A percentile compares a stretch with the other conserved stretches of the same genome.
phyloP scores from a whole-genome alignment of 352 stramenopile genomes.

The Pythium phragmitis region DNA sequence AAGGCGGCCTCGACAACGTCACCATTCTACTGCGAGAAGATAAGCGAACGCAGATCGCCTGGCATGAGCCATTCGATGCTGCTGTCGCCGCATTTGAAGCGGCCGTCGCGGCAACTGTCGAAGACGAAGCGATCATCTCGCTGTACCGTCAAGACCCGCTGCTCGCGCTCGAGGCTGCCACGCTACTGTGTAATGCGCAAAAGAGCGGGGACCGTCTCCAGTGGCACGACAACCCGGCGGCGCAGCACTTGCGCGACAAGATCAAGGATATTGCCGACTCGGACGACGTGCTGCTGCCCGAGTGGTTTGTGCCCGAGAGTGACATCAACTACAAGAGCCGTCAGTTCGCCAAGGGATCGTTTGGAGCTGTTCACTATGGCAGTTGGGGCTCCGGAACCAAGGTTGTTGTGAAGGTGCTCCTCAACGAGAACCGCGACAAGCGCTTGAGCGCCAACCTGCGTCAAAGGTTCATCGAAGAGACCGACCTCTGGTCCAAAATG shows the following conservation, averaged over 20 bases:
- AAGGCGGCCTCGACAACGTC: constrained; percentile 2
- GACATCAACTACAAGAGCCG: background rate
- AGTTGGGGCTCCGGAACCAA: constrained; percentile 16
- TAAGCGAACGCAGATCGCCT: background rate
- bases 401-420: constrained; percentile 16
- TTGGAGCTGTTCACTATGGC: constrained; percentile 5
- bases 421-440: background rate
- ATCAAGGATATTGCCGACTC: background rate
- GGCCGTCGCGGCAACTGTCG: background rate
- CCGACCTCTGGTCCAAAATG: constrained; percentile 86
- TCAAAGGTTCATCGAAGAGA: constrained; percentile 23
- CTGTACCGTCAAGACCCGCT: background rate
- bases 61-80: background rate
- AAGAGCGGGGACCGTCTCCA: background rate
- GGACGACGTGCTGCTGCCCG: constrained; percentile 4
- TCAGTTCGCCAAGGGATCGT: constrained; percentile 9
- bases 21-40: background rate
- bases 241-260: background rate
- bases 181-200: constrained; percentile 3
- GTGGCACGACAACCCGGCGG: background rate
- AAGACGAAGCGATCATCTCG: background rate
- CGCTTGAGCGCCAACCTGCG: background rate
- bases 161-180: constrained; percentile 1
- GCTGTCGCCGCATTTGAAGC: background rate
- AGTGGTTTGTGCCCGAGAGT: constrained; percentile 9